Base-by-base conservation (phyloP, 73 alveolate genomes). In the Paramecium bursaria region DNA sequence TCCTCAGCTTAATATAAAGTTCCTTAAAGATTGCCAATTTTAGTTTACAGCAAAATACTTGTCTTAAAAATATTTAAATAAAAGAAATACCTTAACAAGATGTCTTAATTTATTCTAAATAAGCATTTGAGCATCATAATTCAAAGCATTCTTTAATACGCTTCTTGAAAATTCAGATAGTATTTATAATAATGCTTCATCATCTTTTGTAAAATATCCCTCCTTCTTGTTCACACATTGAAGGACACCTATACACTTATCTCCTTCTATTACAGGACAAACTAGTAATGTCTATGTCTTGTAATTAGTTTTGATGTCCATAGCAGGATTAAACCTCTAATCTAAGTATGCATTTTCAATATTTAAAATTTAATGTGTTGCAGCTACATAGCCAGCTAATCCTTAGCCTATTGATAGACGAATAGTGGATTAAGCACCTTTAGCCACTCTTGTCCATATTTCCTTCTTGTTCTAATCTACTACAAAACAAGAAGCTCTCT, bases 391-490 rank as follows among this genome's bases (percentile, higher is more conserved):
- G 1, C 96, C 96, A 3, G 86, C 93, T 44, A 91, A 79, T 29
- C 96, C 96, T 11, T 57, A 39, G 4, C 88, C 88, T 39, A 87
- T 42, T 23, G 92, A 90, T 1, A 91, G 76, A 49, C 93, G 39
- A 21, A 91, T 91, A 19, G 90, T 80, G 1, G 74, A 26, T 0
- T 60, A 73, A 33, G 90, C 25, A 7, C 91, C 92, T 48, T 91
- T 87, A 1, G 93, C 96, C 5, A 87, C 93, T 47, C 77, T 57
- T 10, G 93, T 87, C 96, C 96, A 91, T 13, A 91, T 47, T 74
- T 91, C 93, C 4, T 77, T 87, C 17, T 87, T 47, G 22, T 61
- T 15, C 47, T 88, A 87, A 55, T 91, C 93, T 10, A 91, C 90
- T 87, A 91, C 73, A 42, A 87, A 91, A 42, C 90, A 92, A 17